Base-by-base conservation (phyloP, 2,329 filamentous ascomycete genomes). In the Penicillium occitanis region DNA sequence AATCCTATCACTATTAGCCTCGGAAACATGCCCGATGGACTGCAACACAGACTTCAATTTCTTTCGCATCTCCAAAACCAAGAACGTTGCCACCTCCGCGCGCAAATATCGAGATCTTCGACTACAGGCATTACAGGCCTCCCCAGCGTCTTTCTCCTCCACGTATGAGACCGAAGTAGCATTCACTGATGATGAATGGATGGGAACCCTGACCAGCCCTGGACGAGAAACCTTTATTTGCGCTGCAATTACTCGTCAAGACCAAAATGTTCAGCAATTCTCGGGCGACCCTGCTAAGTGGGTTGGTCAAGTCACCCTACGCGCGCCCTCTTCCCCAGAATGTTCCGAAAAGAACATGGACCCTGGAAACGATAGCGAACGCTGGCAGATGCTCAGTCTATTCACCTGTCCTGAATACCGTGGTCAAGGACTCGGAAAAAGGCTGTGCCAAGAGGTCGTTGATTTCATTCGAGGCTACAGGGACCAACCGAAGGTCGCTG, bases 201-300 rank as follows among this genome's bases (percentile, higher is more conserved):
- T 11, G 2, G 44, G 67, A 11, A 72, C 71, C 5, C 65, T 77
- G 2, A 69, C 69, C 2, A 63, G 68, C 10, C 66, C 67, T 1
- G 61, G 68, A 25, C 58, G 71, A n/a, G 69, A 76, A 22, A 71
- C 71, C 8, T 77, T 78, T 62, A 71, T 77, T 17, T 76, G 75
- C 22, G 71, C 40, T 33, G 63, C 63, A 50, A 60, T 53, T 10
- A 40, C 53, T 40, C n/a, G 44, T 30, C 8, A 71, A 44, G 61
- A 71, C 58, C 19, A 19, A 19, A 66, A 70, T 14, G 57, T 17
- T 19, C 42, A 46, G 3, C 42, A 25, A 3, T 25, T 25, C 25
- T 25, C 25, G 25, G 25, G 25, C 25, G 25, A 46, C 42, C 7
- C 17, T 19, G 3, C n/a, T 19, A 19, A 22, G n/a, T 46, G 42